Evolutionary conservation across 768 basidiomycete genomes (phyloP), one percentile per base, ranked within the genome.

Genomic region (Candolleomyces aberdarensis): DNA sequence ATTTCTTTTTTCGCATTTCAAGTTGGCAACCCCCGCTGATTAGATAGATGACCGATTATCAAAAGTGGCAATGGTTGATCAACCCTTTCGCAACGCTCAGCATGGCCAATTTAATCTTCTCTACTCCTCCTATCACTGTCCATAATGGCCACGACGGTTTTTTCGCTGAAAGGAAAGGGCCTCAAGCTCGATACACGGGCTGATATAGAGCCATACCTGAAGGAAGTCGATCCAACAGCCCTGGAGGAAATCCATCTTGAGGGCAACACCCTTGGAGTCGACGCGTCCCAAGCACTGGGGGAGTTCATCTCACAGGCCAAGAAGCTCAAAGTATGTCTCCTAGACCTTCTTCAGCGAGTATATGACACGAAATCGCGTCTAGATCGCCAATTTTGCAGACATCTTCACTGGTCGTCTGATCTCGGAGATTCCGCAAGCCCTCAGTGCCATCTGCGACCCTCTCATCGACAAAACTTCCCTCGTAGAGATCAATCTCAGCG

Each of bases 321-420:
- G 41, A 75, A 73, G 1, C 74, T 98, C 53, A 89, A 87, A 83
- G 96, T 93, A 62, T 57, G 82, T 71, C 7, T 32, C n/a, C 47
- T 3, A 0, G 43, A 11, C 20, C 29, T 11, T 39, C 44, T 53
- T 40, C 58, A 22, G 3, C 19, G 14, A 31, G 31, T 20, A 43
- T 3, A 8, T 26, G 43, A 26, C 26, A 19, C 20, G 32, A 22
- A n/a, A 31, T n/a, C 53, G 61, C 39, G 22, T 54, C 44, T 57
- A 98, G 97, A 78, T 96, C 61, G 96, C 96, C 66, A 89, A 98
- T 78, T 92, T 98, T 65, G 91, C 94, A 32, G 96, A 98, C 76
- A 96, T 99, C 75, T 99, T 99, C 78, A 98, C 96, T 2, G 93
- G 96, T 58, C 92, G 96, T 64, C 83, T 97, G 69, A 98, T 98